These are phyloP conservation scores for Nicotiana sylvestris DNA, from an alignment of 257 asterid species.

Conservation along the genomic window DNA sequence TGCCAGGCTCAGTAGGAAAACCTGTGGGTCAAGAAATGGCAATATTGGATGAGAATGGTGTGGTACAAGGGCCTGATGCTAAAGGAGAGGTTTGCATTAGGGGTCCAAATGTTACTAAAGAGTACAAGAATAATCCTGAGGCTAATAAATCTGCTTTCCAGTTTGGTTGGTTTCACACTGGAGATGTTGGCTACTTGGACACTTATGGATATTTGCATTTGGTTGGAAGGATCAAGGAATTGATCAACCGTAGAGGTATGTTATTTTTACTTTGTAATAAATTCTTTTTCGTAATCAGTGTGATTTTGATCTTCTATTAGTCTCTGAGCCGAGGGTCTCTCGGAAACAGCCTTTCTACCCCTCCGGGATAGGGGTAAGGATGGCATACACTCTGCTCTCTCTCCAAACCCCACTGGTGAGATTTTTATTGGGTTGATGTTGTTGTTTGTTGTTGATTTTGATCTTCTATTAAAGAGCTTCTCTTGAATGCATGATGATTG, in stretches of 20 bases:
- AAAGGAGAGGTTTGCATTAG: constrained; percentile 84
- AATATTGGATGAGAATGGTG: constrained; percentile 66
- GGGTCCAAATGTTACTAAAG: constrained; percentile 77
- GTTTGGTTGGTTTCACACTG: constrained; percentile 93
- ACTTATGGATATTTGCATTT: constrained; percentile 83
- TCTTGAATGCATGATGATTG: background rate
- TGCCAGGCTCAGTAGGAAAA: constrained; percentile 75
- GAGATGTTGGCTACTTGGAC: constrained; percentile 72
- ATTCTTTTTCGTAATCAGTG: no score
- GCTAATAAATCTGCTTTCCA: constrained; percentile 71
- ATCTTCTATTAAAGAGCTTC: background rate
- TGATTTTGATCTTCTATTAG: background rate
- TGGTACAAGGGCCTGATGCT: constrained; percentile 39
- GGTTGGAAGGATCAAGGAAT: constrained; percentile 86
- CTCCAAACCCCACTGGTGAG: no score
- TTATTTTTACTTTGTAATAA: background rate
- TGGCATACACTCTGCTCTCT: no score
- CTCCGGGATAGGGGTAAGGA: no score
- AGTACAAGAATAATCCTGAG: constrained; percentile 76
- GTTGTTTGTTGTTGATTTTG: background rate
- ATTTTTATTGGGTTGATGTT: no score
- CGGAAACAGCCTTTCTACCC: no score
- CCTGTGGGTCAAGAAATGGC: constrained; percentile 93
- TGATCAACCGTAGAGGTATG: constrained; percentile 93
- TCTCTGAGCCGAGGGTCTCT: no score